phyloP scores from a whole-genome alignment of 768 basidiomycete species.

The Podaxis sp. region DNA sequence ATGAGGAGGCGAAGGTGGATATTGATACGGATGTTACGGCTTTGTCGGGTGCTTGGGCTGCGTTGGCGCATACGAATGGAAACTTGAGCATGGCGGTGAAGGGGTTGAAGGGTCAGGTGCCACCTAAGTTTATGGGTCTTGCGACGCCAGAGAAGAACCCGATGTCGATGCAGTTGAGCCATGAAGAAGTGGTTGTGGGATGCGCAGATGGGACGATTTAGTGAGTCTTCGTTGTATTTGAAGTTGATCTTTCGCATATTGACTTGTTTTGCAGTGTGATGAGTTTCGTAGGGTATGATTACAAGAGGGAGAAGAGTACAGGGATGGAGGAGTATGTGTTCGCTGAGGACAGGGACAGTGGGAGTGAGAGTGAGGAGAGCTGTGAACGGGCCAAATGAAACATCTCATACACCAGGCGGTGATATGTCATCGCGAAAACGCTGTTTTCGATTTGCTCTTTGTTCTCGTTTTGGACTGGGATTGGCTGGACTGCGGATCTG shows the following conservation, averaged over 20 bases:
- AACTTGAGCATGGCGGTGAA: slow-evolving; percentile 40
- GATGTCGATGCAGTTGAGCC: slow-evolving; percentile 90
- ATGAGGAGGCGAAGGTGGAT: slow-evolving; percentile 45
- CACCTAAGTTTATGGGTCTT: slow-evolving; percentile 71
- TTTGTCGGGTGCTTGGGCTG: slow-evolving; percentile 75
- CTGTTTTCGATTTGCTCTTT: background rate
- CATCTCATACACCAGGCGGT: background rate
- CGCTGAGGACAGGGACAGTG: slow-evolving; percentile 3
- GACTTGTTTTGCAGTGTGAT: slow-evolving; percentile 27
- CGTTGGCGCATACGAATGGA: slow-evolving; percentile 43
- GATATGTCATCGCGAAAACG: background rate
- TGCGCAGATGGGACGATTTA: slow-evolving; percentile 92
- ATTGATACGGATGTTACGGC: slow-evolving; percentile 66
- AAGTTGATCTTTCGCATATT: slow-evolving; percentile 27
- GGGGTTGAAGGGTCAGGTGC: slow-evolving; percentile 63
- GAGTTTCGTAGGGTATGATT: slow-evolving; percentile 39
- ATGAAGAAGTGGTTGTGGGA: slow-evolving; percentile 89
- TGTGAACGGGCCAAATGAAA: background rate
- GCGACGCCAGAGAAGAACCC: slow-evolving; percentile 92
- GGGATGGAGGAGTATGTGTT: slow-evolving; percentile 13
- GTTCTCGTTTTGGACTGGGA: background rate
- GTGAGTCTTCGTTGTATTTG: slow-evolving; percentile 43
- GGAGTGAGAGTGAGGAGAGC: slow-evolving; percentile 10
- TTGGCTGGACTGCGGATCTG: background rate
- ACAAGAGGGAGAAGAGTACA: slow-evolving; percentile 20